A percentile compares a stretch with the other conserved stretches of the same genome.
Conservation (phyloP, 2,329 filamentous ascomycete genomes). For the Fusarium pseudocircinatum region DNA sequence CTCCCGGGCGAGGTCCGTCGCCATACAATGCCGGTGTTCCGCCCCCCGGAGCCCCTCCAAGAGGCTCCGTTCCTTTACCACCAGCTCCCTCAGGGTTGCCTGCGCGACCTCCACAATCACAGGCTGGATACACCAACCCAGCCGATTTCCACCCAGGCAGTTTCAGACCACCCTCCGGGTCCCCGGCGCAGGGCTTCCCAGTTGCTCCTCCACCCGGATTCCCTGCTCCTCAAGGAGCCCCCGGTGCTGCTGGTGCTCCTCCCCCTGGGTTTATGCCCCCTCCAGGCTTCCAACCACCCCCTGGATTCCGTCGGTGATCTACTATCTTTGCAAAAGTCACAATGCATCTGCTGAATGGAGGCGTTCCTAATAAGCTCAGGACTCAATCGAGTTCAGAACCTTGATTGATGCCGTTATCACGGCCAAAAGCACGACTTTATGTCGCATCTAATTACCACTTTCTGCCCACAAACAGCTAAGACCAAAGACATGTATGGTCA, state of each 20-base stretch:
- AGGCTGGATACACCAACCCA: slow-evolving; percentile 57
- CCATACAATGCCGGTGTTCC: slow-evolving; percentile 46
- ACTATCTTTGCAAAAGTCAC: slow-evolving; percentile 18
- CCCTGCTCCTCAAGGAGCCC: slow-evolving; percentile 47
- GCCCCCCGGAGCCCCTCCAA: slow-evolving; percentile 42
- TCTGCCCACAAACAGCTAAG: slow-evolving; percentile 21
- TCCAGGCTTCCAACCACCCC: slow-evolving; percentile 58
- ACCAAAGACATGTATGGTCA: slow-evolving; percentile 36
- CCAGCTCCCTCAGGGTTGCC: slow-evolving; percentile 62
- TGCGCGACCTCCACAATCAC: slow-evolving; percentile 59
- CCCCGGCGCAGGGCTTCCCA: slow-evolving; percentile 51
- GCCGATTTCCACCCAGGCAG: slow-evolving; percentile 59
- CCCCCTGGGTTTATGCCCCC: slow-evolving; percentile 55
- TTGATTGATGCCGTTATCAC: slow-evolving; percentile 26
- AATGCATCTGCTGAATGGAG: slow-evolving; percentile 11
- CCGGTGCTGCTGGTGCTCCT: slow-evolving; percentile 48
- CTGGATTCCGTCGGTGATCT: slow-evolving; percentile 53
- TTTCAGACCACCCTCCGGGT: slow-evolving; percentile 53
- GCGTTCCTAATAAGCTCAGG: slow-evolving; percentile 26
- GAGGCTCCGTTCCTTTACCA: slow-evolving; percentile 53
- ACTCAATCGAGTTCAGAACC: slow-evolving; percentile 20
- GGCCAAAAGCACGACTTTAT: slow-evolving; percentile 23
- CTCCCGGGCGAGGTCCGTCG: slow-evolving; percentile 48
- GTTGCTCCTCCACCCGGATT: slow-evolving; percentile 55
- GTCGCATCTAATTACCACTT: slow-evolving; percentile 37